Conservation (phyloP, 331 rosid species). For the Prunus yedoensis region DNA sequence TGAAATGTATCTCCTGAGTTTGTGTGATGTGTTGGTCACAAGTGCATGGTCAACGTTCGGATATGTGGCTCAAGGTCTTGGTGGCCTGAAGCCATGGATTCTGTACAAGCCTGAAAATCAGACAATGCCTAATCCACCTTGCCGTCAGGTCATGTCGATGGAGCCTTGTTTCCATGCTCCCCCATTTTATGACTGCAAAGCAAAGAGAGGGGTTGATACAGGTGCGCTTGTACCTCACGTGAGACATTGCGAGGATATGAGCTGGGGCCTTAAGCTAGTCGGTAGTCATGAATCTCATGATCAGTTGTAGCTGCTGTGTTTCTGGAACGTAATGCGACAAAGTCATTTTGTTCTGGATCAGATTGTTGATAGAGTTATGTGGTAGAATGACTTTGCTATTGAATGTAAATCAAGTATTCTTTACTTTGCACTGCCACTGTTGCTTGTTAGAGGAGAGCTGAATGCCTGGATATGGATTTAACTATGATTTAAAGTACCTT, state of each 20-base stretch:
- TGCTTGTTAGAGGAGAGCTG: background rate
- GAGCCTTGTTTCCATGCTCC: conserved; percentile 85
- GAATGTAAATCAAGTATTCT: too few relatives aligned
- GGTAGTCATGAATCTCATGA: conserved; percentile 18
- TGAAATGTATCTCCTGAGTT: conserved; percentile 60
- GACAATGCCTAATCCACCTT: conserved; percentile 52
- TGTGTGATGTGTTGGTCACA: conserved; percentile 50
- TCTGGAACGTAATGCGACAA: background rate
- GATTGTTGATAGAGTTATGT: background rate
- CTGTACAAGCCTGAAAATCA: conserved; percentile 49
- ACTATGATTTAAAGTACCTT: background rate
- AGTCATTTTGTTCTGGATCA: background rate
- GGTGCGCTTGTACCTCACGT: conserved; percentile 50
- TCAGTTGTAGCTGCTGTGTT: background rate
- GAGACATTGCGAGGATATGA: conserved; percentile 56
- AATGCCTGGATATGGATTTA: too few relatives aligned
- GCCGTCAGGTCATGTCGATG: conserved; percentile 46
- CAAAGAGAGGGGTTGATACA: conserved; percentile 47
- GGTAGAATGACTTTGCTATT: background rate
- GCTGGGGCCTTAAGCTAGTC: conserved; percentile 48
- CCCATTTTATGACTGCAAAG: conserved; percentile 60
- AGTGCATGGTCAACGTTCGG: conserved; percentile 76
- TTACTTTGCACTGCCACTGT: too few relatives aligned
- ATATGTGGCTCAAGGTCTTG: conserved; percentile 71
- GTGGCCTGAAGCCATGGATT: conserved; percentile 71